Evolutionary conservation across 2,329 filamentous ascomycete species (phyloP), one percentile per base, ranked within the genome.

Genomic region (Knufia fluminis): DNA sequence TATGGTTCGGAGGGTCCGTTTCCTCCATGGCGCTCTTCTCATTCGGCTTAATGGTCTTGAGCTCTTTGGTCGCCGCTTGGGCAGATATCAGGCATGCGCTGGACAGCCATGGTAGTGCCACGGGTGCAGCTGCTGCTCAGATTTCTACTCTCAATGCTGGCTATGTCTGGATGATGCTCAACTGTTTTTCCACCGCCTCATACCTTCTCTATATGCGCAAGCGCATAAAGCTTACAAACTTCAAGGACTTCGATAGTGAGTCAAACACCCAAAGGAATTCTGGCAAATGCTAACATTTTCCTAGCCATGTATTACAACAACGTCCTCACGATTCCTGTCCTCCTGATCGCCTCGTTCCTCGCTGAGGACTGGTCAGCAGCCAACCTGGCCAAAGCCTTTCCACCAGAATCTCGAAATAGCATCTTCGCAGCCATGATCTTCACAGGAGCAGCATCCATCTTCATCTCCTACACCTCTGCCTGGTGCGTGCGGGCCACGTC

Each of bases 241-340:
- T 98, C 73, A 96, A 95, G 78, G 92, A 97, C 68, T 97, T 94
- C 75, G 92, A 98, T 68, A 95, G 91, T 96, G 78, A 71, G 91
- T 82, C 39, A 10, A 38, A 3, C 2, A 17, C 28, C 14, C n/a
- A 22, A 9, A 2, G 26, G 23, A 3, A 22, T 50, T 22, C 41
- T 9, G 36, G 23, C 47, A 53, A 23, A 17, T 55, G 41, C 66
- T 73, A 60, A 70, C 63, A 38, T 3, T 7, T 36, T 32, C 49
- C 42, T 57, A 97, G 91, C 90, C 64, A 98, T 97, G 92, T 97
- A 92, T 74, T 98, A 98, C 77, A 98, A 98, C 80, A 97, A 98
- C 71, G 79, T 97, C 42, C 81, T 98, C 58, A 94, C 90, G 50
- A 95, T 98, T 56, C 92, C 92, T 23, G 84, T 97, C 61, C 81